Percentiles rank a stretch among this genome's conserved stretches.
These are phyloP conservation scores for Fusarium tupiense DNA, from an alignment of 2,329 filamentous ascomycete genomes.

Conservation along the genomic window DNA sequence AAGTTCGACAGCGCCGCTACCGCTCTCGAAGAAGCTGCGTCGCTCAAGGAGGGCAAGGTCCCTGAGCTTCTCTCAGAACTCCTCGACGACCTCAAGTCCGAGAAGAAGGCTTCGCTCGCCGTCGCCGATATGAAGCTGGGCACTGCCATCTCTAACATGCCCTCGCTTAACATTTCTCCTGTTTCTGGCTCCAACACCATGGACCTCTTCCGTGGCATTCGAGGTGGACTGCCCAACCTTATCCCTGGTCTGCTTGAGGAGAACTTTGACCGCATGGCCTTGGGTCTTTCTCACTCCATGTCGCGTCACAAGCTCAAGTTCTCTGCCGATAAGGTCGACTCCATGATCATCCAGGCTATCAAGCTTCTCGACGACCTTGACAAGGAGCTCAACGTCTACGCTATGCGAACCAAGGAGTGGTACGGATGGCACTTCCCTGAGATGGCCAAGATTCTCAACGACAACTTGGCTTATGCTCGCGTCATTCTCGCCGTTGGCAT, in stretches of 20 bases:
- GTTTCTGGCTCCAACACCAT: conserved; percentile 70
- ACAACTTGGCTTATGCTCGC: conserved; percentile 93
- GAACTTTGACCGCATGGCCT: conserved; percentile 91
- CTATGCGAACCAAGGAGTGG: conserved; percentile 99
- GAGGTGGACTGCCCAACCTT: conserved; percentile 87
- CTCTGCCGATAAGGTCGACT: conserved; percentile 97
- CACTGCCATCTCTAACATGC: conserved; percentile 90
- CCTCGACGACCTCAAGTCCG: conserved; percentile 90
- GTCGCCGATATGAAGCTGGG: conserved; percentile 94
- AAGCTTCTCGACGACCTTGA: conserved; percentile 93
- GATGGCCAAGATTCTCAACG: conserved; percentile 95
- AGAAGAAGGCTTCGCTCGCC: conserved; percentile 95
- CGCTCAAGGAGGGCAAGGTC: conserved; percentile 93
- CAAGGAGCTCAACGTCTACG: conserved; percentile 98
- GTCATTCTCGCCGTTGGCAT: conserved; percentile 91
- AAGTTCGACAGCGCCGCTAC: conserved; percentile 96
- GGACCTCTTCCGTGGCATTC: conserved; percentile 94
- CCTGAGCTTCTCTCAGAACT: conserved; percentile 85
- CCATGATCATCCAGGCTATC: conserved; percentile 99
- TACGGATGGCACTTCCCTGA: conserved; percentile 99
- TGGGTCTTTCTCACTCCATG: conserved; percentile 96
- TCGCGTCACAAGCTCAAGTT: conserved; percentile 99
- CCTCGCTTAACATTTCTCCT: conserved; percentile 84
- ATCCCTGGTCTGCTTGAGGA: conserved; percentile 87
- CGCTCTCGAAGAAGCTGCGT: conserved; percentile 89